Conservation (phyloP, 1,284 basidiomycete genomes). For the Pseudomicrostroma phylloplanum region DNA sequence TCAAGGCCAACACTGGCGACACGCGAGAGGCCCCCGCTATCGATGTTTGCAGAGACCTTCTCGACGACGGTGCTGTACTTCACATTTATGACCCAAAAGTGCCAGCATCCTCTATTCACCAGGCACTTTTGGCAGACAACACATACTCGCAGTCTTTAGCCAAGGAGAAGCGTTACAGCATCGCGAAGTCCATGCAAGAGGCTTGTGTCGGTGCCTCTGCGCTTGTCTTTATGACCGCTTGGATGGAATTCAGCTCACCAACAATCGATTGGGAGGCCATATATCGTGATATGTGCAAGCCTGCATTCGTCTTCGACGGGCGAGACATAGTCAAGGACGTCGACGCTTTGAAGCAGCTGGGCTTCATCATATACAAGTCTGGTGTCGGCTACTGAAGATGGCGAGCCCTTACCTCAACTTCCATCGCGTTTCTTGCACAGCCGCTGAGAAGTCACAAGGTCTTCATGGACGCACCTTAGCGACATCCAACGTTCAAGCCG, state of each 20-base stretch:
- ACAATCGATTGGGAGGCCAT: slow-evolving; percentile 52
- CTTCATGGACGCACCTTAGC: too few species aligned
- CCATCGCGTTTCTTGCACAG: too few species aligned
- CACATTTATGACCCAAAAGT: slow-evolving; percentile 88
- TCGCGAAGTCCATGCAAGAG: slow-evolving; percentile 70
- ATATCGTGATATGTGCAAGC: slow-evolving; percentile 89
- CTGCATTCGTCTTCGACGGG: slow-evolving; percentile 71
- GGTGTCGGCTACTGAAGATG: background rate
- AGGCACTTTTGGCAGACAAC: background rate
- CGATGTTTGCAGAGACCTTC: slow-evolving; percentile 87
- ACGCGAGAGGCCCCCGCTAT: slow-evolving; percentile 93
- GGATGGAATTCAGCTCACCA: slow-evolving; percentile 74
- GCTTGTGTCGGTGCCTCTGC: slow-evolving; percentile 85
- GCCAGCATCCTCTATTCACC: slow-evolving; percentile 24
- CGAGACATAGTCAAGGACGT: slow-evolving; percentile 69
- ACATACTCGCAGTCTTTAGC: background rate
- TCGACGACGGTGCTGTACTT: slow-evolving; percentile 76
- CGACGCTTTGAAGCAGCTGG: background rate
- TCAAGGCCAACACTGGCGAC: slow-evolving; percentile 50
- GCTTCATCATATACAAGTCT: background rate
- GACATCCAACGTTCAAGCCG: too few species aligned
- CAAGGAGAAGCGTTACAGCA: slow-evolving; percentile 69
- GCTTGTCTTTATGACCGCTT: slow-evolving; percentile 64
- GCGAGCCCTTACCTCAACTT: too few species aligned
- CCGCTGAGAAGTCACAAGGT: too few species aligned